A percentile compares a stretch with the other conserved stretches of the same genome.
phyloP scores from a whole-genome alignment of 768 basidiomycete genomes.

The Panaeolus cyanescens region DNA sequence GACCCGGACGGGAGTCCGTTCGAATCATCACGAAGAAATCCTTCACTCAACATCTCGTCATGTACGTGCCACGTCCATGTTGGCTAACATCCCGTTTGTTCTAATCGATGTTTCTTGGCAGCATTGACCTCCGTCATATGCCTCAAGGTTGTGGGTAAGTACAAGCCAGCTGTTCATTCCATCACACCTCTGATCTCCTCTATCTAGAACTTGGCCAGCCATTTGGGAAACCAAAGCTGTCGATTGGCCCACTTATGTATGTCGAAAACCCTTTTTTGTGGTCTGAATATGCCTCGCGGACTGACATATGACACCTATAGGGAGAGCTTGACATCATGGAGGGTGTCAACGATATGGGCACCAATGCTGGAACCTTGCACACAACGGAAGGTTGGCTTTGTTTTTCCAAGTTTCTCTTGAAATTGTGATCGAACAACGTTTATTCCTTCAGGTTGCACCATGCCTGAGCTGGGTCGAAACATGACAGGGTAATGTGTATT shows the following conservation, averaged over 20 bases:
- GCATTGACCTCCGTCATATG: conserved; percentile 19
- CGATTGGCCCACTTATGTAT: conserved; percentile 49
- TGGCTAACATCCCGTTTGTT: neutral
- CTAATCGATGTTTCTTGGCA: neutral
- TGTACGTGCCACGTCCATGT: conserved; percentile 37
- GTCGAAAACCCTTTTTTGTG: neutral
- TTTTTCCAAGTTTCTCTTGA: neutral
- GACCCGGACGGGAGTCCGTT: conserved; percentile 57
- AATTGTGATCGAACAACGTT: neutral
- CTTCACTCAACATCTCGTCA: conserved; percentile 53
- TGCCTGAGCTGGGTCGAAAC: conserved; percentile 41
- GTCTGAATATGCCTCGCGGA: neutral
- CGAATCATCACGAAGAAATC: conserved; percentile 51
- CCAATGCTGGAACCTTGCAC: conserved; percentile 42
- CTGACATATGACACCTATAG: conserved; percentile 14
- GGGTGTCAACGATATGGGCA: conserved; percentile 39
- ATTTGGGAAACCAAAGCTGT: conserved; percentile 54
- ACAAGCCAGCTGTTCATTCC: neutral
- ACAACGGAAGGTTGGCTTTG: conserved; percentile 41
- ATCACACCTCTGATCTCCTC: neutral
- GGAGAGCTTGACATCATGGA: conserved; percentile 45
- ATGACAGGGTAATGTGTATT: conserved; percentile 31
- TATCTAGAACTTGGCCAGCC: conserved; percentile 46
- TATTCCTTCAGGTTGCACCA: conserved; percentile 39
- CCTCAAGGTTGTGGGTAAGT: conserved; percentile 37